These are phyloP conservation scores for Cotoneaster glaucophyllus DNA, from an alignment of 306 rosid species.

Conservation along the genomic window DNA sequence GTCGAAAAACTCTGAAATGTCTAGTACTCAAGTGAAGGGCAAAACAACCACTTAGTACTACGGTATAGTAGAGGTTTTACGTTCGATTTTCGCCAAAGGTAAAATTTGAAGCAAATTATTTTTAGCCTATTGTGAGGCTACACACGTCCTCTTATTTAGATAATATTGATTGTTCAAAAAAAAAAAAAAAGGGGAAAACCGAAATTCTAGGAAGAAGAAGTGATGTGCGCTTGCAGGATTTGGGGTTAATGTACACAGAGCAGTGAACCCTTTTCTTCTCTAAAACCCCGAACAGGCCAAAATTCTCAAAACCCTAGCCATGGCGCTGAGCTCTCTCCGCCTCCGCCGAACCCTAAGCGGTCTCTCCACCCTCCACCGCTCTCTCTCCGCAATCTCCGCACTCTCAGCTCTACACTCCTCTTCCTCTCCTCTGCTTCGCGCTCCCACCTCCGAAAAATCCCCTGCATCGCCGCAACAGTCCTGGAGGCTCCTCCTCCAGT, in stretches of 20 bases:
- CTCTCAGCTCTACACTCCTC: background rate
- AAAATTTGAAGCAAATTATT: no score
- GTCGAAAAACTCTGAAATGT: no score
- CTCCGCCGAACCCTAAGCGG: background rate
- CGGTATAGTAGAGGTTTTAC: fast-evolving
- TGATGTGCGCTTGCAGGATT: no score
- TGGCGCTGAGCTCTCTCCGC: background rate
- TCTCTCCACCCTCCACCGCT: background rate
- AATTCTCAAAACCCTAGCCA: background rate
- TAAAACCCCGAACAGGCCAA: background rate
- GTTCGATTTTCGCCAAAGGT: fast-evolving
- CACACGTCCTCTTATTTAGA: no score
- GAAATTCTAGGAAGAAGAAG: no score
- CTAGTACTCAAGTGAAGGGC: no score
- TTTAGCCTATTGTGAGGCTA: fast-evolving
- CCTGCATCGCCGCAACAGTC: constrained; percentile 1
- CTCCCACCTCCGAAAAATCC: background rate
- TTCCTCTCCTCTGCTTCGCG: background rate
- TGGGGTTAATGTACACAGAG: no score
- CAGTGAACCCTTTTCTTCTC: background rate
- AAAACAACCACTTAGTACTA: no score
- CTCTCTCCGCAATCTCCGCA: background rate
- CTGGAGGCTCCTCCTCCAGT: constrained; percentile 7
- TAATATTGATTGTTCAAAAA: no score
- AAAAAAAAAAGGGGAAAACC: no score